Base-by-base conservation (phyloP, 305 asterid genomes). In the Fraxinus nigra region DNA sequence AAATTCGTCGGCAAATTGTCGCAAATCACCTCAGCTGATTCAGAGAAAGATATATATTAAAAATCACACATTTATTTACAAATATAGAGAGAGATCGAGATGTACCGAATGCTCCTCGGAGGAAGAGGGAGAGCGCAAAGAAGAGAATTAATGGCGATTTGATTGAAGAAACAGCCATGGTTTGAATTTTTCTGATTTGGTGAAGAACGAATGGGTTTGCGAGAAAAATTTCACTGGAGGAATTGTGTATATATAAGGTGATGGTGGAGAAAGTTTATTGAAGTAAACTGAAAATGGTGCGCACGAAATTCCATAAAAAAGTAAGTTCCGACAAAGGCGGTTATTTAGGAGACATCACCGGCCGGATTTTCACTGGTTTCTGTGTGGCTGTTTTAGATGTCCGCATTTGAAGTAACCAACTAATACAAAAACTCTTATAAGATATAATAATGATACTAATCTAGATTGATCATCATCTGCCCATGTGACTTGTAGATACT, bases 11-110 rank as follows among this genome's bases (percentile, higher is more conserved):
- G 94, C 59, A 95, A 86, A 33, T 72, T 86, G 84, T 95, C 97
- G 80, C 99, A 93, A 54, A 87, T 88, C 69, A 95, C 85, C 82
- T 86, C 94, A 69, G 89, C 98, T 93, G 72, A 80, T 67, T 8
- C 10, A 40, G 6, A 26, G 11, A 76, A 5, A 72, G 18, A 20
- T 3, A 26, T 34, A 26, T 51, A 22, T 65, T 2, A 56, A 1
- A 13, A 72, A 22, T 69, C 2, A 18, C n/a, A 54, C 3, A 40
- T 4, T 4, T 40, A 32, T 43, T 56, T 56, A 74, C 3, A 40
- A 3, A 4, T 11, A 65, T 2, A 18, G 9, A 35, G 51, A 63
- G n/a, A 24, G 2, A 37, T 51, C 5, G 11, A 3, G 10, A 3
- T 81, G 11, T 92, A 93, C 98, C 97, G 65, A 85, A 82, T 56